Evolutionary conservation across 345 rosid species (phyloP).

Genomic region (Trapa incisa): DNA sequence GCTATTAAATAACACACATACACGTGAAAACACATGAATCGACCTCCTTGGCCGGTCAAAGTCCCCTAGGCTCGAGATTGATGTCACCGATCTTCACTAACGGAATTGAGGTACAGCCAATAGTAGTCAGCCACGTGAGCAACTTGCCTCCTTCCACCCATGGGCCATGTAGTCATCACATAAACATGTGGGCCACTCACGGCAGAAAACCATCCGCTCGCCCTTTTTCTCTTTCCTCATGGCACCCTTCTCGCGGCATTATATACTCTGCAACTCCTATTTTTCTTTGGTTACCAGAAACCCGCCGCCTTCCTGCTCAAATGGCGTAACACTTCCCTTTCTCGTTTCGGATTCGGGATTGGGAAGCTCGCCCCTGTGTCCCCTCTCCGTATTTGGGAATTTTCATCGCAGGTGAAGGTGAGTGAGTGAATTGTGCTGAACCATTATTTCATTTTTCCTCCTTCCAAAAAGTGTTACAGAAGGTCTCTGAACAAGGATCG

Average conservation of each 20-base stretch:
- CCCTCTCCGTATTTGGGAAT: no score
- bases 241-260: not conserved
- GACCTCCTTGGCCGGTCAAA: conserved; percentile 22
- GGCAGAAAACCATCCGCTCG: conserved; percentile 13
- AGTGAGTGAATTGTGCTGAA: not conserved
- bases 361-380: not conserved
- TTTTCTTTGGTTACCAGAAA: conserved; percentile 10
- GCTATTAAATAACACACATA: no score
- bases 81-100: conserved; percentile 6
- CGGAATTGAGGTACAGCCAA: conserved; percentile 7
- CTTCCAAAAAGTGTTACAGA: no score
- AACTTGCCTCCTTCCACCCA: no score
- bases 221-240: not conserved
- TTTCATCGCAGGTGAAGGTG: not conserved
- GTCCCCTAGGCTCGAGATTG: not conserved
- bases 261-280: conserved; percentile 12
- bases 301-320: not conserved
- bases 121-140: conserved; percentile 22
- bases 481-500: no score
- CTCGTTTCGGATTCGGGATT: not conserved
- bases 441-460: no score
- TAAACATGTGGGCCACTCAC: conserved; percentile 51
- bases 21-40: conserved; percentile 14
- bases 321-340: conserved; percentile 12
- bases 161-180: conserved; percentile 5